A percentile compares a stretch with the other conserved stretches of the same genome.
These are phyloP conservation scores for Trichoderma atrobrunneum DNA, from an alignment of 2,329 filamentous ascomycete species.

Conservation along the genomic window DNA sequence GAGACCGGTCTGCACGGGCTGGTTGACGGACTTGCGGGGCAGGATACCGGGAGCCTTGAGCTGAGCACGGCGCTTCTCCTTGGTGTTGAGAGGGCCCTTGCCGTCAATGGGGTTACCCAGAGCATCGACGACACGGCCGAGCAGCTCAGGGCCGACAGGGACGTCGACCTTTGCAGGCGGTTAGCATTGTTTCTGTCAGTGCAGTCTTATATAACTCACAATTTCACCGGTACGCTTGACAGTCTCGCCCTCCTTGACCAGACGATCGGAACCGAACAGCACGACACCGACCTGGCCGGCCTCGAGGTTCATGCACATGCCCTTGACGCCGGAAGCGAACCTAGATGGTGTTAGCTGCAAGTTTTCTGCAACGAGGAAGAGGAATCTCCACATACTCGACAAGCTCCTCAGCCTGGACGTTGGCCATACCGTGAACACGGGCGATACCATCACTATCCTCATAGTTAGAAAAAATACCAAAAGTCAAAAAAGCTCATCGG, in stretches of 20 bases:
- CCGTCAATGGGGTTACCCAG: constrained; percentile 99
- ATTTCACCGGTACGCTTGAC: constrained; percentile 99
- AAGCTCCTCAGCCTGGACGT: constrained; percentile 99
- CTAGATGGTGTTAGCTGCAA: constrained; percentile 45
- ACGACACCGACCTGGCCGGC: constrained; percentile 99
- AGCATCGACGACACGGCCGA: constrained; percentile 97
- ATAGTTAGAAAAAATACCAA: constrained; percentile 30
- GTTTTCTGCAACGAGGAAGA: not conserved
- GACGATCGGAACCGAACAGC: constrained; percentile 99
- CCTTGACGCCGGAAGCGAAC: constrained; percentile 99
- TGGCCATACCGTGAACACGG: constrained; percentile 99
- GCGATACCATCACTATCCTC: constrained; percentile 94
- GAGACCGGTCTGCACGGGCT: constrained; percentile 98
- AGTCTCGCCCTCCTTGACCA: constrained; percentile 98
- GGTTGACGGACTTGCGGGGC: constrained; percentile 92
- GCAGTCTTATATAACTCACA: constrained; percentile 57
- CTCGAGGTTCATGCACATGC: constrained; percentile 99
- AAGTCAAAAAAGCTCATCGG: not conserved
- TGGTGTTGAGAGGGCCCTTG: constrained; percentile 95
- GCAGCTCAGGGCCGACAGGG: constrained; percentile 85
- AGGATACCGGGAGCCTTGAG: constrained; percentile 99
- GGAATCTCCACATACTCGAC: constrained; percentile 75
- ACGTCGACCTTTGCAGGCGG: constrained; percentile 75
- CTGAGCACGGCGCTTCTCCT: constrained; percentile 91
- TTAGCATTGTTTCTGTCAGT: constrained; percentile 25